Conservation (phyloP, 805 yeast genomes). For the Candida methanosorbosa region DNA sequence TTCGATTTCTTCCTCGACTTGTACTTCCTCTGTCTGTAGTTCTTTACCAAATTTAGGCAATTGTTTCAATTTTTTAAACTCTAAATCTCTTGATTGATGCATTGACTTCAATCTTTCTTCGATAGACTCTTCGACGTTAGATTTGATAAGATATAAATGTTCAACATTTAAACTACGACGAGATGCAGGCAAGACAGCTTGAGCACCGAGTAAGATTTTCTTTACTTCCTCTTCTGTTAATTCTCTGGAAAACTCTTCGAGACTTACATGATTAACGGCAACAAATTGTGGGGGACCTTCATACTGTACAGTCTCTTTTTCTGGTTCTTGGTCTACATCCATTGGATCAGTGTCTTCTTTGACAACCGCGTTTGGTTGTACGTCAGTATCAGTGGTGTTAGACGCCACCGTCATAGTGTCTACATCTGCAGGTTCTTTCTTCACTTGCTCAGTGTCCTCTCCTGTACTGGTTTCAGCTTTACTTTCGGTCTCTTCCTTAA, state of each 20-base stretch:
- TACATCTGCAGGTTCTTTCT: conserved; percentile 1
- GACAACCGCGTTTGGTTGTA: neutral
- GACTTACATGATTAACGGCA: conserved; percentile 42
- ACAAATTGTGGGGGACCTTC: conserved; percentile 68
- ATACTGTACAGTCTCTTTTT: conserved; percentile 15
- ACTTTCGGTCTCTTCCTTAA: conserved; percentile 2
- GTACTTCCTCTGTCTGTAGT: conserved; percentile 30
- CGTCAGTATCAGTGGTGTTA: neutral
- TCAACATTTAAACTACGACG: conserved; percentile 48
- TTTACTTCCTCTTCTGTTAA: conserved; percentile 23
- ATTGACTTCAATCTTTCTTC: conserved; percentile 13
- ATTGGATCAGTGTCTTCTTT: neutral
- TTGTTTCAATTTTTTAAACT: conserved; percentile 33
- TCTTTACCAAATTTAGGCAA: conserved; percentile 60
- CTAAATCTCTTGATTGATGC: conserved; percentile 16
- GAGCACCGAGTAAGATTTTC: conserved; percentile 50
- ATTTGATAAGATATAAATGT: conserved; percentile 21
- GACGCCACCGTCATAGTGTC: no score
- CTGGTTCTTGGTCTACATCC: conserved; percentile 1
- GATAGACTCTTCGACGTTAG: conserved; percentile 17
- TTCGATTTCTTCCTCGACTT: conserved; percentile 34
- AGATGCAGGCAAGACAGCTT: conserved; percentile 42
- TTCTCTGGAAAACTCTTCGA: conserved; percentile 39
- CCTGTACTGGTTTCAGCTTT: conserved; percentile 4
- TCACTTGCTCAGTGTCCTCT: conserved; percentile 1